phyloP scores from a whole-genome alignment of 148 eudicot species.

The Camellia sinensis region DNA sequence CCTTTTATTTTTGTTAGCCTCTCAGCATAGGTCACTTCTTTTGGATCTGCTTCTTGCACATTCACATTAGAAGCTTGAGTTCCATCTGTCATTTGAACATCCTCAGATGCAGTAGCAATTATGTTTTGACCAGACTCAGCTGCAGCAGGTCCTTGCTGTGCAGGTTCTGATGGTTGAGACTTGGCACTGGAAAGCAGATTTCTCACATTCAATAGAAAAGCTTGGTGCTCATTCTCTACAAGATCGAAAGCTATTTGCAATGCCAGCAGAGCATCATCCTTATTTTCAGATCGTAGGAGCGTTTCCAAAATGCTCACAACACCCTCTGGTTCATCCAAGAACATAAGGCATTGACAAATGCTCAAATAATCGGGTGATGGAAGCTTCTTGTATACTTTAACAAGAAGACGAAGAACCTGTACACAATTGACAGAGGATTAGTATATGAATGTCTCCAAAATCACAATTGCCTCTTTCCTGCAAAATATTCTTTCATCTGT shows the following conservation, averaged over 20 bases:
- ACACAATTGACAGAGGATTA: background rate
- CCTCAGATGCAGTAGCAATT: slow-evolving; percentile 50
- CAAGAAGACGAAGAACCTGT: slow-evolving; percentile 88
- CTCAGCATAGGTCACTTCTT: slow-evolving; percentile 67
- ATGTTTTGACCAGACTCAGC: slow-evolving; percentile 50
- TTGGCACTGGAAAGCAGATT: slow-evolving; percentile 59
- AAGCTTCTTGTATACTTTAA: slow-evolving; percentile 68
- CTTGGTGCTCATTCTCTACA: slow-evolving; percentile 97
- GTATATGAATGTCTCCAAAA: background rate
- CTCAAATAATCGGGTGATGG: slow-evolving; percentile 88
- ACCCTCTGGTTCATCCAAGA: slow-evolving; percentile 69
- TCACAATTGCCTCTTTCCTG: background rate
- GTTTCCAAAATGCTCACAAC: slow-evolving; percentile 84
- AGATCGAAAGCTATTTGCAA: slow-evolving; percentile 95
- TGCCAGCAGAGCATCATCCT: slow-evolving; percentile 82
- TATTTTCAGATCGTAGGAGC: slow-evolving; percentile 64
- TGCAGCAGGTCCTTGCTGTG: slow-evolving; percentile 39
- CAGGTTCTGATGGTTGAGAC: slow-evolving; percentile 38
- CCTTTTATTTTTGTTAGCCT: slow-evolving; percentile 71
- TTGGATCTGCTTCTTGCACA: slow-evolving; percentile 54
- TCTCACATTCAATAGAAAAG: slow-evolving; percentile 80
- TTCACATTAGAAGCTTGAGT: slow-evolving; percentile 26
- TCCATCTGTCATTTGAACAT: slow-evolving; percentile 76
- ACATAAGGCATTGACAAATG: slow-evolving; percentile 97
- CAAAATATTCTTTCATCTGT: background rate